These are phyloP conservation scores for Suillus subaureus DNA, from an alignment of 768 basidiomycete genomes.

Conservation along the genomic window DNA sequence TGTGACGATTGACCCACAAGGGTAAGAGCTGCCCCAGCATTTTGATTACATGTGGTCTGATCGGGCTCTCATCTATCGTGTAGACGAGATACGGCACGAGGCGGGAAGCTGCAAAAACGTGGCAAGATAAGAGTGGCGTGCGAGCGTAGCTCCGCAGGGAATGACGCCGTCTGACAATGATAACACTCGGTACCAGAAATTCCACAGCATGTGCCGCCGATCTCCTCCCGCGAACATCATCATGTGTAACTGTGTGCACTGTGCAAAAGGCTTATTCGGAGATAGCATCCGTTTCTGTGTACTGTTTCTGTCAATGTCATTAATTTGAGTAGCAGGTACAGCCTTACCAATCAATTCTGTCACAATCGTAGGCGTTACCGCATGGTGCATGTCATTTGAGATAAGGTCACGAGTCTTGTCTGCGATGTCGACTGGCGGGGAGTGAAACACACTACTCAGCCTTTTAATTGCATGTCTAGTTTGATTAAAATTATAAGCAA, in stretches of 20 bases:
- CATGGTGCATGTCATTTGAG: background rate
- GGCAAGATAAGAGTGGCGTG: conserved; percentile 10
- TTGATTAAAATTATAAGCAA: background rate
- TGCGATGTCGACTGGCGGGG: background rate
- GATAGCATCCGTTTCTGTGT: background rate
- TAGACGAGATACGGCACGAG: conserved; percentile 16
- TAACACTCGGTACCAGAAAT: background rate
- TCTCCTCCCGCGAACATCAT: background rate
- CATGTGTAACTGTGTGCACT: background rate
- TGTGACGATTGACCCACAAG: background rate
- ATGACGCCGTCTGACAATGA: background rate
- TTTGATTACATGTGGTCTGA: background rate
- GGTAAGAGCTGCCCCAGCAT: background rate
- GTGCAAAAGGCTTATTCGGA: background rate
- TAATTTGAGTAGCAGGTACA: background rate
- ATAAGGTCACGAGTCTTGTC: background rate
- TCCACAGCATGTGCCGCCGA: too few species aligned
- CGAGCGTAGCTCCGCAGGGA: background rate
- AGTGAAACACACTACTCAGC: background rate
- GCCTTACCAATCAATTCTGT: background rate
- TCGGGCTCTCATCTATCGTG: background rate
- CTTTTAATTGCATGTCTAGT: background rate
- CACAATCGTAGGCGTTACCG: background rate
- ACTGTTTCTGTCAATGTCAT: background rate
- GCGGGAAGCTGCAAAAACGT: conserved; percentile 13